Evolutionary conservation across 2,329 filamentous ascomycete genomes (phyloP).

Genomic region (Aphanoascus verrucosus): DNA sequence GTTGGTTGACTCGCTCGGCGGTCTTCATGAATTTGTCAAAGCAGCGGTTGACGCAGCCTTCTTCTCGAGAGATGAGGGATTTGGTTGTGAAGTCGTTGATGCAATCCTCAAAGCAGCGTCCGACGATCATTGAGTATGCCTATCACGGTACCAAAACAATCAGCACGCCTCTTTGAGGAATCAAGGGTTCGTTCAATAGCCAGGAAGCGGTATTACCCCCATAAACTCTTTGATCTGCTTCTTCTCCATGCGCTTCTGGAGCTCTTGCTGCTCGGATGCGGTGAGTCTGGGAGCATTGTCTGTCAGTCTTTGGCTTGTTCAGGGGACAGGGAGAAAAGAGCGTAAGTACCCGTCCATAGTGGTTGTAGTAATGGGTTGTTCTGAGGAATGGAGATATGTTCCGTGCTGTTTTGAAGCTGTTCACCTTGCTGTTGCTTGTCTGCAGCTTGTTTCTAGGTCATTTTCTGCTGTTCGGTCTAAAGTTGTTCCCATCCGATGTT

Average conservation of each 20-base stretch:
- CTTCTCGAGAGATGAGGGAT: conserved; percentile 76
- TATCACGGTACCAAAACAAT: conserved; percentile 22
- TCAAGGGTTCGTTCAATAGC: conserved; percentile 7
- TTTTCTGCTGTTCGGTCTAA: neutral
- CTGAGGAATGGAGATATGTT: neutral
- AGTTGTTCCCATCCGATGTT: neutral
- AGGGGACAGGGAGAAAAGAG: neutral
- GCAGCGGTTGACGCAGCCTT: conserved; percentile 84
- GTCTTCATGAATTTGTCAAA: conserved; percentile 94
- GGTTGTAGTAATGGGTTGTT: conserved; percentile 5
- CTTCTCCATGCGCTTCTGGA: conserved; percentile 88
- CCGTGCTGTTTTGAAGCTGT: neutral
- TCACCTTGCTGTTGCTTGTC: neutral
- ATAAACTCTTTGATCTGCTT: conserved; percentile 99
- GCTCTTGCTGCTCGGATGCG: conserved; percentile 74
- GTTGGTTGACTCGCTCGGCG: conserved; percentile 77
- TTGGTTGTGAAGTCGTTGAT: conserved; percentile 98
- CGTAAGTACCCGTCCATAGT: conserved; percentile 31
- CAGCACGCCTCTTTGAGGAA: conserved; percentile 11
- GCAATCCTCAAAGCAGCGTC: conserved; percentile 84
- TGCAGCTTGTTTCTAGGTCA: neutral
- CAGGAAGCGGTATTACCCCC: conserved; percentile 53
- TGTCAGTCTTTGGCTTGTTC: neutral
- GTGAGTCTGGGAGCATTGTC: conserved; percentile 48
- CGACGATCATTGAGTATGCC: conserved; percentile 54